Evolutionary conservation across 768 basidiomycete genomes (phyloP).

Genomic region (Hygrocybe punicea): DNA sequence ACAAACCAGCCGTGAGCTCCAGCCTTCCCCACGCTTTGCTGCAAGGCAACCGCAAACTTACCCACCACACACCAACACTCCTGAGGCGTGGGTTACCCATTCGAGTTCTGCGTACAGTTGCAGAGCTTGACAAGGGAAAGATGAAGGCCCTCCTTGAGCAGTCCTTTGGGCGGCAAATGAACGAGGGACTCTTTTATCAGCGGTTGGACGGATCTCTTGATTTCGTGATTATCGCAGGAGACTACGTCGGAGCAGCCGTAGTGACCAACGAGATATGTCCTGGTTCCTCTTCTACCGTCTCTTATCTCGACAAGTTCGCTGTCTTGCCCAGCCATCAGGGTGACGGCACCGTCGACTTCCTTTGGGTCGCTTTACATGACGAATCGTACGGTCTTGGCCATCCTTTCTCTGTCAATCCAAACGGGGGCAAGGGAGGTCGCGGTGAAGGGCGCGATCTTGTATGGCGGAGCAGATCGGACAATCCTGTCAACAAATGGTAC

Average conservation of each 20-base stretch:
- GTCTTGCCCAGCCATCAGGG: constrained; percentile 94
- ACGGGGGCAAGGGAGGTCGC: constrained; percentile 84
- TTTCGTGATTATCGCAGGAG: constrained; percentile 90
- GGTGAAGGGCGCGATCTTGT: constrained; percentile 93
- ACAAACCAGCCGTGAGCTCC: constrained; percentile 94
- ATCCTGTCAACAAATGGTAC: constrained; percentile 99
- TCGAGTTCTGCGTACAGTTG: constrained; percentile 66
- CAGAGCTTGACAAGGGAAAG: constrained; percentile 71
- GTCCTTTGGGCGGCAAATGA: constrained; percentile 74
- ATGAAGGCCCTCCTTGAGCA: constrained; percentile 82
- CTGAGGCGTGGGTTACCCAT: constrained; percentile 86
- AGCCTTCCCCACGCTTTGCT: constrained; percentile 92
- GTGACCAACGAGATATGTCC: constrained; percentile 65
- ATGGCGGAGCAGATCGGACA: constrained; percentile 90
- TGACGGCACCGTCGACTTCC: constrained; percentile 97
- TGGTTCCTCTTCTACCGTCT: constrained; percentile 50
- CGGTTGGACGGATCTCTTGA: constrained; percentile 78
- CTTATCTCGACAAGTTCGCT: constrained; percentile 98
- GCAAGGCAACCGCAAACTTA: constrained; percentile 80
- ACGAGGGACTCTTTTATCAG: constrained; percentile 70
- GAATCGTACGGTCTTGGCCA: constrained; percentile 96
- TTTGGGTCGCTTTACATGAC: constrained; percentile 98
- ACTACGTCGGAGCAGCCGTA: constrained; percentile 92
- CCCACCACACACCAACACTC: constrained; percentile 88
- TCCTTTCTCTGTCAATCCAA: constrained; percentile 90